Evolutionary conservation across 2,329 filamentous ascomycete species (phyloP).

Genomic region (Colletotrichum lindemuthianum): DNA sequence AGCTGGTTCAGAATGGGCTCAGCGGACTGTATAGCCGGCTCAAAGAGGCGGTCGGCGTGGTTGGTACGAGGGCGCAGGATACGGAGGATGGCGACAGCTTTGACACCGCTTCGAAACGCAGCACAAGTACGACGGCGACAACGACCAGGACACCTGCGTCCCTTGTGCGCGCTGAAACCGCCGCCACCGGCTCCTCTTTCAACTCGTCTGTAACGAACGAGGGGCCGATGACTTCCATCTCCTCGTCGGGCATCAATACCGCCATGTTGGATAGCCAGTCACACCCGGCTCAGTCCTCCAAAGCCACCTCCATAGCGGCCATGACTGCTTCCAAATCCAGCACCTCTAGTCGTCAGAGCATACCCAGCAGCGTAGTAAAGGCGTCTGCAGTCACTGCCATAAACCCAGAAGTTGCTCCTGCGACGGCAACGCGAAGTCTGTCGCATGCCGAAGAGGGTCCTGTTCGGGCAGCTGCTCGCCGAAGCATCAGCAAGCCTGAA

Average conservation of each 20-base stretch:
- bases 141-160: conserved; percentile 54
- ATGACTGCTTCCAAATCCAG: conserved; percentile 56
- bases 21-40: conserved; percentile 90
- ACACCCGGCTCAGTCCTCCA: conserved; percentile 55
- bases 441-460: conserved; percentile 55
- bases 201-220: conserved; percentile 47
- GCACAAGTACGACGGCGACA: conserved; percentile 51
- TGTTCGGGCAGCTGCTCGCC: conserved; percentile 49
- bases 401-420: conserved; percentile 59
- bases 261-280: conserved; percentile 52
- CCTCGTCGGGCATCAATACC: conserved; percentile 48
- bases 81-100: conserved; percentile 56
- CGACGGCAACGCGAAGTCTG: conserved; percentile 56
- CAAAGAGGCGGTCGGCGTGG: conserved; percentile 81
- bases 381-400: conserved; percentile 53
- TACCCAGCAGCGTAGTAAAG: conserved; percentile 53
- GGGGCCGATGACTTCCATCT: conserved; percentile 47
- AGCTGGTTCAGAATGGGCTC: conserved; percentile 84
- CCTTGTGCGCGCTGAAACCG: conserved; percentile 53
- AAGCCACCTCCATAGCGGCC: conserved; percentile 59
- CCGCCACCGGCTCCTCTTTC: conserved; percentile 43
- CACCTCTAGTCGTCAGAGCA: conserved; percentile 49
- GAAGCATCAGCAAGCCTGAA: conserved; percentile 56
- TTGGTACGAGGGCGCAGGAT: conserved; percentile 57
- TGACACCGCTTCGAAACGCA: conserved; percentile 54